Base-by-base conservation (phyloP, 768 basidiomycete species). In the Strobilomyces echinocephalus region DNA sequence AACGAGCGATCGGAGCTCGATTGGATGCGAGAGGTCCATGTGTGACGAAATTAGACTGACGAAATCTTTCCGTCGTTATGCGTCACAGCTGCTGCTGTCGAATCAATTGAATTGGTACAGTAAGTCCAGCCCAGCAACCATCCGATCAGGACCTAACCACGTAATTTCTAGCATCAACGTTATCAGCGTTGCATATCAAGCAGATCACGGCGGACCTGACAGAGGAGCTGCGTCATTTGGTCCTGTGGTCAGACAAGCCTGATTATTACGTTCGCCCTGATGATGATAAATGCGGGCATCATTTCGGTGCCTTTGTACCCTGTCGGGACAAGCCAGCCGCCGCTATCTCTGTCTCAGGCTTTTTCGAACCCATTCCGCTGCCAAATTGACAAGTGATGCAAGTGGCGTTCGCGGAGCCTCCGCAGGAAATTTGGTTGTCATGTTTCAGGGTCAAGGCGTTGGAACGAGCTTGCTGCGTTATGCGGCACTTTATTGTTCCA, bases 361-460 rank as follows among this genome's bases (percentile, higher is more conserved):
- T 85, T 67, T 58, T 69, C 39, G 79, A 80, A 54, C 56, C 69
- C 24, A 53, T 76, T 41, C 73, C 71, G 30, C 30, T 15, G 43
- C 49, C 46, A 39, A 50, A 20, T 53, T 31, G 16, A 54, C 46
- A 55, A 43, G 31, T 52, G 48, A 3, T 28, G 12, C 46, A 20
- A 52, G 47, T 42, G 42, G 48, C 26, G 28, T 31, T 31, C 51
- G 49, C 47, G 24, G 26, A 46, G 52, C 50, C 49, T 47, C 65
- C 15, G 74, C 75, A 20, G 81, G 56, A 85, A 84, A 62, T 85
- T 85, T 61, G 79, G 82, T 16, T 85, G 80, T 66, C 71, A 76
- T 42, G n/a, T 73, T 74, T 61, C 83, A 82, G 67, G 73, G 77
- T 20, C 73, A 61, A 55, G 82, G 82, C 24, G 71, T 86, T 54